Evolutionary conservation across 768 basidiomycete species (phyloP).

Genomic region (Auricularia sp.): DNA sequence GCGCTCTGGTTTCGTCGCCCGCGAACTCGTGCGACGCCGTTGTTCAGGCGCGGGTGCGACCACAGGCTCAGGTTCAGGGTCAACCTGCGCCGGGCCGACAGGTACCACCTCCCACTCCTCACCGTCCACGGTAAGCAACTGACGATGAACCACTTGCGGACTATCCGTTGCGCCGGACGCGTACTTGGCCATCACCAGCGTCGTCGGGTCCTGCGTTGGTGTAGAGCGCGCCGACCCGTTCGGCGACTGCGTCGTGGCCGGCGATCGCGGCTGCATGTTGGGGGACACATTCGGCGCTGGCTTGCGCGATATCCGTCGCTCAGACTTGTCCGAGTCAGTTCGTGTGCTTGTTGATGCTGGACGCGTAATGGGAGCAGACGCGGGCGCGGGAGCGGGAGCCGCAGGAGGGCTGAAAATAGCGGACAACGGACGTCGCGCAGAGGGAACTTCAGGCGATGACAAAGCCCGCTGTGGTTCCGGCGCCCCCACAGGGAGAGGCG

Average conservation of each 20-base stretch:
- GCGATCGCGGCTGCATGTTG: neutral
- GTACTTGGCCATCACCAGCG: neutral
- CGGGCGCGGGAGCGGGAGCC: neutral
- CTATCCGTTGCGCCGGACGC: neutral
- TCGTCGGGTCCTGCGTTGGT: neutral
- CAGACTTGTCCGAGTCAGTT: neutral
- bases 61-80: neutral
- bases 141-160: neutral
- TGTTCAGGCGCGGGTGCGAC: neutral
- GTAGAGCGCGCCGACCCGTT: neutral
- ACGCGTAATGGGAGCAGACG: neutral
- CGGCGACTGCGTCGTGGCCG: neutral
- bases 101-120: neutral
- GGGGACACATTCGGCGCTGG: neutral
- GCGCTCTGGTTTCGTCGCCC: neutral
- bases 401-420: neutral
- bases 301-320: neutral
- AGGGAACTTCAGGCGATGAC: too few relatives aligned
- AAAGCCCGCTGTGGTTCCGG: neutral
- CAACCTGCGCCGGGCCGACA: neutral
- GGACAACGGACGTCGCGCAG: too few relatives aligned
- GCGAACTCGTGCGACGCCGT: neutral
- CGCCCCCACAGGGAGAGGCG: neutral
- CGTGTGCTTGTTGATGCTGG: neutral
- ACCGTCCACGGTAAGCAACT: neutral